A percentile compares a stretch with the other conserved stretches of the same genome.
Conservation (phyloP, 192 early-diverging fungal species). For the Pecoramyces ruminantium region DNA sequence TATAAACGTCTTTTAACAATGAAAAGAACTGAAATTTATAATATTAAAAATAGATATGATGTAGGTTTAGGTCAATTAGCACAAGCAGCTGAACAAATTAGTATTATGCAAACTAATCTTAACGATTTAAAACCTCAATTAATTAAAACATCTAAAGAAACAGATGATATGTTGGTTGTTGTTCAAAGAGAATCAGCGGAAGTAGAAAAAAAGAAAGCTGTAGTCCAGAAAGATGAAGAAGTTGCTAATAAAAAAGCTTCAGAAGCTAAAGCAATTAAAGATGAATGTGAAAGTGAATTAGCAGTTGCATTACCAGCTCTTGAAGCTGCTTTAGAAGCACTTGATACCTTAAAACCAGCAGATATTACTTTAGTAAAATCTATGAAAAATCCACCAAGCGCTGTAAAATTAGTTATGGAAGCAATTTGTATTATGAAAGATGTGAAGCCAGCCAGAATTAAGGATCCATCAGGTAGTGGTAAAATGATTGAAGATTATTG, state of each 20-base stretch:
- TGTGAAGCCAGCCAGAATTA: conserved; percentile 34
- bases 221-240: conserved; percentile 39
- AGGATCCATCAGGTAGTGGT: conserved; percentile 38
- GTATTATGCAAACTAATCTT: conserved; percentile 33
- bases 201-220: conserved; percentile 30
- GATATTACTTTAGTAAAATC: conserved; percentile 44
- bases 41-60: conserved; percentile 25
- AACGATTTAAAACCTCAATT: conserved; percentile 35
- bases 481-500: conserved; percentile 48
- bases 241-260: conserved; percentile 29
- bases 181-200: conserved; percentile 42
- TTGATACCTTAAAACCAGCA: conserved; percentile 38
- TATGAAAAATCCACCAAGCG: conserved; percentile 47
- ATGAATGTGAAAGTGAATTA: conserved; percentile 34
- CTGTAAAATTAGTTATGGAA: conserved; percentile 47
- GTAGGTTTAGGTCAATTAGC: conserved; percentile 37
- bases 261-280: conserved; percentile 31
- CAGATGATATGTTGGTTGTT: conserved; percentile 33
- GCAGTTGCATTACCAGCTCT: conserved; percentile 38
- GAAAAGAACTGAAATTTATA: conserved; percentile 6
- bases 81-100: conserved; percentile 39
- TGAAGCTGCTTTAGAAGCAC: conserved; percentile 31
- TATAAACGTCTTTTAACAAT: too few species aligned
- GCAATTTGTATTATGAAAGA: conserved; percentile 46
- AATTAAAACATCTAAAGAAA: conserved; percentile 41